Conservation (phyloP, 2,329 filamentous ascomycete species). For the Sarocladiaceae sp. region DNA sequence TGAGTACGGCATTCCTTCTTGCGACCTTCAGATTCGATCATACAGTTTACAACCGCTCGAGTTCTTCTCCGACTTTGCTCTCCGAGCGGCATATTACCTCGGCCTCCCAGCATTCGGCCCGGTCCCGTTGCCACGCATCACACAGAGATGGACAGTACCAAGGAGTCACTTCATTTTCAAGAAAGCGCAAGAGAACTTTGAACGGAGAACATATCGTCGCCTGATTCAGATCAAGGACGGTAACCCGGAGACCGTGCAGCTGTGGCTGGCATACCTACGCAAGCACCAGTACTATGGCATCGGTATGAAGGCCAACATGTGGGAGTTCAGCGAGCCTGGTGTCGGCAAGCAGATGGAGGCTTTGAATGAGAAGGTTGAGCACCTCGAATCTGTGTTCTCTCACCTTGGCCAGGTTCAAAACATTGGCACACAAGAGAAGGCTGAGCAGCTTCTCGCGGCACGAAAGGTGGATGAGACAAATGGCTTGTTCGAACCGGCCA, state of each 20-base stretch:
- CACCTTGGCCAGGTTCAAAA: conserved; percentile 50
- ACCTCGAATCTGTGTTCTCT: conserved; percentile 49
- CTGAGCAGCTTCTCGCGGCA: conserved; percentile 52
- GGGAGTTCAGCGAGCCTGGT: conserved; percentile 76
- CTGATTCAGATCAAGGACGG: conserved; percentile 93
- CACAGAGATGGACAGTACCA: conserved; percentile 92
- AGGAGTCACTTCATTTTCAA: conserved; percentile 90
- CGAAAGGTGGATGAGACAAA: conserved; percentile 41
- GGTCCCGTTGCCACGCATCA: conserved; percentile 78
- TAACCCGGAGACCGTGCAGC: conserved; percentile 78
- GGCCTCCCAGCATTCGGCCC: conserved; percentile 82
- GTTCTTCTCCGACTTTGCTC: conserved; percentile 90
- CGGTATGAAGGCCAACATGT: conserved; percentile 98
- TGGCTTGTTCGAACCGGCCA: conserved; percentile 21
- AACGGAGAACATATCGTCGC: conserved; percentile 79
- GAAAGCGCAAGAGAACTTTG: conserved; percentile 97
- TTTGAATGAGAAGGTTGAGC: conserved; percentile 18
- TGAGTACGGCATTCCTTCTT: conserved; percentile 74
- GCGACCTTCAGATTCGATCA: conserved; percentile 88
- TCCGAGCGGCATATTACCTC: conserved; percentile 92
- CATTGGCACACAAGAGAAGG: conserved; percentile 47
- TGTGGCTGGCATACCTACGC: conserved; percentile 88
- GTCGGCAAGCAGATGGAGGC: conserved; percentile 21
- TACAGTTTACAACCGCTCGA: conserved; percentile 88
- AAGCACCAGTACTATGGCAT: conserved; percentile 95